phyloP scores from a whole-genome alignment of 2,329 filamentous ascomycete species.

The Acrocalymma vagum region DNA sequence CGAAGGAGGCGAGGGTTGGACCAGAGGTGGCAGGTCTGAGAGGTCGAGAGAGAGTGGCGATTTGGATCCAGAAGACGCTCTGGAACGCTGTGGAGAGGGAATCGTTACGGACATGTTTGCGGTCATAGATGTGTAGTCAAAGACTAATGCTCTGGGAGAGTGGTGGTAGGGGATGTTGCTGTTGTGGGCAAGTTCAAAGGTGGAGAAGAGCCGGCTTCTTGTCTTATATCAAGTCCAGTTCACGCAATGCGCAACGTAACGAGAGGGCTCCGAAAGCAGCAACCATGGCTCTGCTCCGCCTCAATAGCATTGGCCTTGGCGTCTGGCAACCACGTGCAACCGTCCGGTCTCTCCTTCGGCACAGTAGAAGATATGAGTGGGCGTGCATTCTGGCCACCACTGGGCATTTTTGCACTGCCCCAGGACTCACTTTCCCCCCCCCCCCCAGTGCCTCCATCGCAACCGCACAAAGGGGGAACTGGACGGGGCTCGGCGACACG shows the following conservation, averaged over 20 bases:
- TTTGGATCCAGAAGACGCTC: slow-evolving; percentile 45
- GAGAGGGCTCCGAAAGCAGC: slow-evolving; percentile 11
- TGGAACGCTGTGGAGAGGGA: slow-evolving; percentile 43
- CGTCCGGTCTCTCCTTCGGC: slow-evolving; percentile 17
- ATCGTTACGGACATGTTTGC: slow-evolving; percentile 39
- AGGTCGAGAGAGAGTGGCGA: slow-evolving; percentile 75
- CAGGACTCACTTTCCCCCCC: too few relatives aligned
- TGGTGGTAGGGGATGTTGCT: slow-evolving; percentile 16
- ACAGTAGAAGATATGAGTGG: too few relatives aligned
- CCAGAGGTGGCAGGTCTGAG: slow-evolving; percentile 73
- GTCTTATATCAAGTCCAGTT: slow-evolving; percentile 35
- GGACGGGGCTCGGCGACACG: slow-evolving; percentile 34
- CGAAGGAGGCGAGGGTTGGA: slow-evolving; percentile 76
- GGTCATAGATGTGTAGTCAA: slow-evolving; percentile 18
- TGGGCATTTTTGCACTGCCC: slow-evolving; percentile 39
- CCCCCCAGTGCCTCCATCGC: too few relatives aligned
- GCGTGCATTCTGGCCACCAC: slow-evolving; percentile 26
- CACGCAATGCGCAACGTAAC: slow-evolving; percentile 22
- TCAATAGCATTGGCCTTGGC: slow-evolving; percentile 12
- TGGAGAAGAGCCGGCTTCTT: slow-evolving; percentile 14
- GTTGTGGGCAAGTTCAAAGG: slow-evolving; percentile 18
- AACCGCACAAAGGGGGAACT: too few relatives aligned
- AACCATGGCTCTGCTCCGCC: slow-evolving; percentile 11
- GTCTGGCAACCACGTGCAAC: slow-evolving; percentile 22
- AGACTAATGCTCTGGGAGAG: slow-evolving; percentile 10